phyloP scores from a whole-genome alignment of 257 asterid species.

The Nicotiana sylvestris region DNA sequence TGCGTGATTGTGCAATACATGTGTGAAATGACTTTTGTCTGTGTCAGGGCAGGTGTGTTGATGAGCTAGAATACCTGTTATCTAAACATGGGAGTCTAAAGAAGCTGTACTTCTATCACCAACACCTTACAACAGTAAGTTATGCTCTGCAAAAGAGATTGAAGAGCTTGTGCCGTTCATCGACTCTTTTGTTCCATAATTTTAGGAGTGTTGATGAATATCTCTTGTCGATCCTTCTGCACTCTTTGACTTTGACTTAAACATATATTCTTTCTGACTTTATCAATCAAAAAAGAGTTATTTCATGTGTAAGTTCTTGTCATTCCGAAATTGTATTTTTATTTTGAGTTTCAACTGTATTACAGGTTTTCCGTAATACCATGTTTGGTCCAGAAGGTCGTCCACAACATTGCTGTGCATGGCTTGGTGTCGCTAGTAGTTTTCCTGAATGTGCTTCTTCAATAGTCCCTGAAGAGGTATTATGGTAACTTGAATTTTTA shows the following conservation, averaged over 20 bases:
- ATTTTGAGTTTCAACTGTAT: conserved; percentile 24
- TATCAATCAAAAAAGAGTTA: background rate
- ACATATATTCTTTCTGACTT: background rate
- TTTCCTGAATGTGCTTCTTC: conserved; percentile 95
- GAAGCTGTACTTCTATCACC: conserved; percentile 95
- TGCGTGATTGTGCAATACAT: conserved; percentile 14
- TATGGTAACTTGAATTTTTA: background rate
- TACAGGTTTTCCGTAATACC: conserved; percentile 92
- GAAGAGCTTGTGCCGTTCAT: background rate
- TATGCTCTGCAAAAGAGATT: background rate
- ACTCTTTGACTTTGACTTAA: background rate
- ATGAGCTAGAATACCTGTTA: conserved; percentile 91
- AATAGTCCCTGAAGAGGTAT: conserved; percentile 94
- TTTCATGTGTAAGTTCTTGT: background rate
- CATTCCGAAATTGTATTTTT: conserved; percentile 13
- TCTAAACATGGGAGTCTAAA: conserved; percentile 88
- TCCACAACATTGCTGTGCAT: conserved; percentile 99
- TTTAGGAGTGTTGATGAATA: background rate
- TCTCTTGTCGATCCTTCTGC: background rate
- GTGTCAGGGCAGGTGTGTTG: conserved; percentile 73
- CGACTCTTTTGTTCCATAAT: background rate
- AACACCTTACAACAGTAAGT: conserved; percentile 94
- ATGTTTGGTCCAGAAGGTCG: conserved; percentile 99
- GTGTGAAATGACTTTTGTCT: conserved; percentile 21
- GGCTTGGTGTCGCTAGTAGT: conserved; percentile 99